Conservation (phyloP, 2,329 filamentous ascomycete genomes). For the Aspergillus chevalieri region DNA sequence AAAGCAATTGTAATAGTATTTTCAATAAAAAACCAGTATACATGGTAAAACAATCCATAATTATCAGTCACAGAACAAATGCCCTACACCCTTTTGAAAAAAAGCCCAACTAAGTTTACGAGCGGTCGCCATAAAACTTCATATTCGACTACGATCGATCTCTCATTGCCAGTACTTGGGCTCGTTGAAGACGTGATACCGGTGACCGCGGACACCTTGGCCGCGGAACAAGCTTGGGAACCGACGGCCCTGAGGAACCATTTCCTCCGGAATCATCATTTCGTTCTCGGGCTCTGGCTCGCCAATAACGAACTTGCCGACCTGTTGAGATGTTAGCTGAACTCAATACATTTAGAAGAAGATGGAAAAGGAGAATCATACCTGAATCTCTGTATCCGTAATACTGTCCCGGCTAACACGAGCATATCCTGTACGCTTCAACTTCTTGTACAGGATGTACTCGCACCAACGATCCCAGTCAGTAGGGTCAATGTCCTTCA, state of each 20-base stretch:
- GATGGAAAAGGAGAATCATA: slow-evolving; percentile 29
- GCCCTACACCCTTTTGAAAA: background rate
- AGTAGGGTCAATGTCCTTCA: slow-evolving; percentile 86
- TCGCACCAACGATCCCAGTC: slow-evolving; percentile 99
- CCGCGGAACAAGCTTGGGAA: slow-evolving; percentile 84
- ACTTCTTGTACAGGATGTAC: slow-evolving; percentile 90
- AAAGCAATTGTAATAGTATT: no score
- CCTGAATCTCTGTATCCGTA: slow-evolving; percentile 94
- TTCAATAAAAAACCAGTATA: no score
- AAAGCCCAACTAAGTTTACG: no score
- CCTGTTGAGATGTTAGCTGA: slow-evolving; percentile 34
- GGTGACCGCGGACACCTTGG: slow-evolving; percentile 78
- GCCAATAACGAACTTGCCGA: slow-evolving; percentile 88
- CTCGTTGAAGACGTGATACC: slow-evolving; percentile 92
- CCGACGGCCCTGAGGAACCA: slow-evolving; percentile 68
- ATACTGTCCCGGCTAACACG: slow-evolving; percentile 83
- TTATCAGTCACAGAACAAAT: no score
- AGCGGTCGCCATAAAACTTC: background rate
- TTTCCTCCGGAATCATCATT: slow-evolving; percentile 61
- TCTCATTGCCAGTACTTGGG: slow-evolving; percentile 60
- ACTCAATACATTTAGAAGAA: background rate
- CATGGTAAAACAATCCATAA: no score
- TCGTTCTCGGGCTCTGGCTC: slow-evolving; percentile 58
- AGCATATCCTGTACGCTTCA: slow-evolving; percentile 82
- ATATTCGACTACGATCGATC: background rate